These are phyloP conservation scores for Eucalyptus marginata DNA, from an alignment of 345 rosid genomes.

Conservation along the genomic window DNA sequence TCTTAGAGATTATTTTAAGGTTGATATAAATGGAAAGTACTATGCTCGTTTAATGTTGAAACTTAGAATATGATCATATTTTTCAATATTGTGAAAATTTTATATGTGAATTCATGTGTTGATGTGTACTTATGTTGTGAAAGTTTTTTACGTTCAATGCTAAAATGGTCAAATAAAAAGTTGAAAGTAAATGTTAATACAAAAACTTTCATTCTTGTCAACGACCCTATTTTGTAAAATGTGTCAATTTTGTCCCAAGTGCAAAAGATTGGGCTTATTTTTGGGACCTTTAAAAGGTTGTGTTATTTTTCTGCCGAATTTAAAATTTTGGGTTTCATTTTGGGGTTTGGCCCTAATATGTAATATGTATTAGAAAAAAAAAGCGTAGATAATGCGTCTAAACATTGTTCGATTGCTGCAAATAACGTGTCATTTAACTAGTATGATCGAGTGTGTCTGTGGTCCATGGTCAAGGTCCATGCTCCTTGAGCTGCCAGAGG, in stretches of 20 bases:
- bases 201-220: background rate
- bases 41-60: background rate
- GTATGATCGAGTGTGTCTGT: background rate
- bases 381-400: background rate
- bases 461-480: background rate
- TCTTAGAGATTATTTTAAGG: background rate
- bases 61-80: background rate
- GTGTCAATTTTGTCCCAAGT: background rate
- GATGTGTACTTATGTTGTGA: background rate
- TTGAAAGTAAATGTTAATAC: background rate
- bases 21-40: background rate
- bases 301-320: background rate
- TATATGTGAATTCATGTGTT: background rate
- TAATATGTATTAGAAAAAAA: background rate
- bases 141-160: background rate
- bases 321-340: background rate
- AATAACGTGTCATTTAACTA: background rate
- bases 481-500: rapidly evolving
- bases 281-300: background rate
- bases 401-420: background rate
- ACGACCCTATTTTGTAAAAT: background rate
- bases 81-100: background rate
- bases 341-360: background rate
- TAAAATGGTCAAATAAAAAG: background rate
- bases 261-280: background rate